Conservation (phyloP, 2,329 filamentous ascomycete genomes). For the Neonectria magnoliae region DNA sequence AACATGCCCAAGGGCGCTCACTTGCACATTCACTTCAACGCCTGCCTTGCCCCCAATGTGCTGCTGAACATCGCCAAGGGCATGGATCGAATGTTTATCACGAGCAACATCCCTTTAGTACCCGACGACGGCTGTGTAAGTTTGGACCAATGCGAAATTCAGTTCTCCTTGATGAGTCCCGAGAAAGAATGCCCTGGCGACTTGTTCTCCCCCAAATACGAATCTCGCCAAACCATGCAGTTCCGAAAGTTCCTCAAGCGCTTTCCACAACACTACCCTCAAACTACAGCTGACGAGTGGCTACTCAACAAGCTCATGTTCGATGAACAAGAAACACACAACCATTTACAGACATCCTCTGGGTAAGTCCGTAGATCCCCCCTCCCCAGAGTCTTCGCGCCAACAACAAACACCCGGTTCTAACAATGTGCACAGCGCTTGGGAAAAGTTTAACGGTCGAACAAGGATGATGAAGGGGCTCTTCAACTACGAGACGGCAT, state of each 20-base stretch:
- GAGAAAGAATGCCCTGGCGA: constrained; percentile 50
- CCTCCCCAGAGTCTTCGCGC: not conserved
- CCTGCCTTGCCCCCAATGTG: constrained; percentile 71
- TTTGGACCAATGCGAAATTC: constrained; percentile 66
- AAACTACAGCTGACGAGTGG: constrained; percentile 59
- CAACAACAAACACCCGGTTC: constrained; percentile 7
- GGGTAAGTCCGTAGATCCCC: constrained; percentile 56
- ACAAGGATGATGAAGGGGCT: constrained; percentile 79
- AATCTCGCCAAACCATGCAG: constrained; percentile 55
- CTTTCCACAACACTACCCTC: constrained; percentile 43
- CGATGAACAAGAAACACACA: constrained; percentile 67
- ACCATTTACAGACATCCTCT: constrained; percentile 57
- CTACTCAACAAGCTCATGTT: constrained; percentile 71
- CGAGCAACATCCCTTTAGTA: constrained; percentile 63
- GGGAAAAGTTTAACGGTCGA: constrained; percentile 72
- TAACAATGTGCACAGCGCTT: constrained; percentile 54
- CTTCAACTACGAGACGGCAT: constrained; percentile 73
- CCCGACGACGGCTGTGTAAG: constrained; percentile 51
- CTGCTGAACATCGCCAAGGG: constrained; percentile 65
- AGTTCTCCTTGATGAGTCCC: constrained; percentile 63
- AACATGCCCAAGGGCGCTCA: constrained; percentile 77
- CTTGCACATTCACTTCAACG: constrained; percentile 81
- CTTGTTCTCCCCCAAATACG: constrained; percentile 62
- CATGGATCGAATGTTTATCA: constrained; percentile 75
- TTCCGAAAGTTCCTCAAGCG: constrained; percentile 54